A percentile compares a stretch with the other conserved stretches of the same genome.
phyloP scores from a whole-genome alignment of 2,329 filamentous ascomycete species.

The Botrytis aclada region DNA sequence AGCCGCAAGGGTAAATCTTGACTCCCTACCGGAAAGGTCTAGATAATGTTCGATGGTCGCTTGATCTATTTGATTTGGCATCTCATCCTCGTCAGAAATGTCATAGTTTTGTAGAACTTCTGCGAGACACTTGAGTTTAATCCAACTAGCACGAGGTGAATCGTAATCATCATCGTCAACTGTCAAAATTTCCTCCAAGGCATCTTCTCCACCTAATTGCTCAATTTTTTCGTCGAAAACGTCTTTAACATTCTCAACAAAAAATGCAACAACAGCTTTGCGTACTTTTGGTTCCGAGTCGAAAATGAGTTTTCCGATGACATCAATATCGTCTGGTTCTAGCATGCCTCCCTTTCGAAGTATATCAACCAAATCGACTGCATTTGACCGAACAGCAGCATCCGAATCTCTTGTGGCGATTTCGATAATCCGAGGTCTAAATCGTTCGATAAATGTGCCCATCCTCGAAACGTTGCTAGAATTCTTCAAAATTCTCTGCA shows the following conservation, averaged over 20 bases:
- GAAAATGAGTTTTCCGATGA: slow-evolving; percentile 82
- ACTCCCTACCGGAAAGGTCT: slow-evolving; percentile 66
- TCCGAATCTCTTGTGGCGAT: slow-evolving; percentile 89
- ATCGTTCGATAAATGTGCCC: slow-evolving; percentile 89
- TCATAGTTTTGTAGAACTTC: slow-evolving; percentile 83
- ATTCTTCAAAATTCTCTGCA: slow-evolving; percentile 74
- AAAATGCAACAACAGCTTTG: slow-evolving; percentile 87
- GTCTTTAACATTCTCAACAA: slow-evolving; percentile 82
- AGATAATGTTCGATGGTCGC: slow-evolving; percentile 43
- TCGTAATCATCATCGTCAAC: slow-evolving; percentile 70
- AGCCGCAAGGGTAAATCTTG: slow-evolving; percentile 79
- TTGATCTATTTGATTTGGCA: slow-evolving; percentile 48
- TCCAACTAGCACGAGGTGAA: slow-evolving; percentile 76
- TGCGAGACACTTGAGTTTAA: slow-evolving; percentile 85
- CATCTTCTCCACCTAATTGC: slow-evolving; percentile 77
- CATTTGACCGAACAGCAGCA: slow-evolving; percentile 71
- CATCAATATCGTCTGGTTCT: slow-evolving; percentile 87
- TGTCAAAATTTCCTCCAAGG: slow-evolving; percentile 70
- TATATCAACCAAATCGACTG: slow-evolving; percentile 77
- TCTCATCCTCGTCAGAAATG: slow-evolving; percentile 59
- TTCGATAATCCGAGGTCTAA: slow-evolving; percentile 81
- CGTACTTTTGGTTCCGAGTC: slow-evolving; percentile 81
- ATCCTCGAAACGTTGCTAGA: slow-evolving; percentile 73
- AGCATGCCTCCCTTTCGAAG: slow-evolving; percentile 82
- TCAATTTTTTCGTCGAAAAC: slow-evolving; percentile 76